These are phyloP conservation scores for Tuber indicum DNA, from an alignment of 495 filamentous ascomycete species.

Conservation along the genomic window DNA sequence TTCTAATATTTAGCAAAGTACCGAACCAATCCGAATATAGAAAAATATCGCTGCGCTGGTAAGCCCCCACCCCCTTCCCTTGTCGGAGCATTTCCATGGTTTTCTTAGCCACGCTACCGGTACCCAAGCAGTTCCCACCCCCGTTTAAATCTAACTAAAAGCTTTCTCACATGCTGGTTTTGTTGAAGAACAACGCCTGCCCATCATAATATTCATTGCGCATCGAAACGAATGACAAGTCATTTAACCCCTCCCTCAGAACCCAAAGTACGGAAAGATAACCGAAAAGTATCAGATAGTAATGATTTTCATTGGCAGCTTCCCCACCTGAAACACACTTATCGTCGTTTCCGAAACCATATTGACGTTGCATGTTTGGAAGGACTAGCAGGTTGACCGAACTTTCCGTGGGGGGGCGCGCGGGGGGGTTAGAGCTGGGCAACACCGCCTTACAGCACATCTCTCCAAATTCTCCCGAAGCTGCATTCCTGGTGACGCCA, in stretches of 20 bases:
- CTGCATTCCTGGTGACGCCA: not conserved
- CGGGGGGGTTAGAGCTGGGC: not conserved
- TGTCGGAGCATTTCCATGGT: not conserved
- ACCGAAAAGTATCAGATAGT: not conserved
- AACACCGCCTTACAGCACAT: not conserved
- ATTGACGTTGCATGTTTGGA: constrained; percentile 4
- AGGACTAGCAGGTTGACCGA: not conserved
- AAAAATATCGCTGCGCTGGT: not conserved
- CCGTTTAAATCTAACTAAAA: not conserved
- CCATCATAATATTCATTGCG: not conserved
- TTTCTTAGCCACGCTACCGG: not conserved
- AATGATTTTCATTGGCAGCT: not conserved
- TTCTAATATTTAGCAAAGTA: not conserved
- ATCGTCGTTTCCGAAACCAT: not conserved
- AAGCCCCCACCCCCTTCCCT: not conserved
- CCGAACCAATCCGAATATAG: not conserved
- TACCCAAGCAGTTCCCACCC: not conserved
- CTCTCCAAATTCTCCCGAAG: not conserved
- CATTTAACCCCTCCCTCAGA: not conserved
- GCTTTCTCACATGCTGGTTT: not conserved
- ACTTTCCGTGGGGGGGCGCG: not conserved
- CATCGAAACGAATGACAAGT: not conserved
- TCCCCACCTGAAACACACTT: constrained; percentile 3
- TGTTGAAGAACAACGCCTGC: not conserved
- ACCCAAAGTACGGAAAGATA: not conserved